These are phyloP conservation scores for Sungouiozyma intestinalis DNA, from an alignment of 805 yeast genomes.

Conservation along the genomic window DNA sequence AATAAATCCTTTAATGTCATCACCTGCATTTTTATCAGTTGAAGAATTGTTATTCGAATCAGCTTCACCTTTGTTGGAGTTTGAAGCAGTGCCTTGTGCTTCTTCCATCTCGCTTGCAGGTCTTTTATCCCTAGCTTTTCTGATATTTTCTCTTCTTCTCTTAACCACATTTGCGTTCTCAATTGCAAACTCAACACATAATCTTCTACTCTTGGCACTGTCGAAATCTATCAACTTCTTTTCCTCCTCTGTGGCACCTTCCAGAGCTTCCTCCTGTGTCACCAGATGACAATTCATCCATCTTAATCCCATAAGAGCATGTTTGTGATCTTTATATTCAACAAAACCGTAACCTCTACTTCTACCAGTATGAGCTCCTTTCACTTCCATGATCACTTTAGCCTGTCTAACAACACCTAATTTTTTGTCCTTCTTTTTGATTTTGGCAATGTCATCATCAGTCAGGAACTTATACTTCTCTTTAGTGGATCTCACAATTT, in stretches of 20 bases:
- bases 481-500: conserved; percentile 65
- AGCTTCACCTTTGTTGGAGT: conserved; percentile 20
- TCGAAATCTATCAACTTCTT: conserved; percentile 44
- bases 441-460: conserved; percentile 29
- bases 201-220: conserved; percentile 51
- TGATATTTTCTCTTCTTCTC: conserved; percentile 68
- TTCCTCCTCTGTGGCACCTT: conserved; percentile 64
- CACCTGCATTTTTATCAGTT: conserved; percentile 35
- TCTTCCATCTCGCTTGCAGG: conserved; percentile 18
- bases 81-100: conserved; percentile 12
- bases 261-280: conserved; percentile 53
- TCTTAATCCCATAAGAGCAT: conserved; percentile 91
- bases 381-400: conserved; percentile 84
- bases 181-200: conserved; percentile 90
- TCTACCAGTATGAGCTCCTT: conserved; percentile 77
- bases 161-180: conserved; percentile 91
- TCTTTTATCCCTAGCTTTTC: conserved; percentile 31
- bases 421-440: conserved; percentile 53
- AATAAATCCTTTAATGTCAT: conserved; percentile 51
- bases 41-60: conserved; percentile 8
- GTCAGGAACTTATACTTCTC: conserved; percentile 40
- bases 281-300: conserved; percentile 95
- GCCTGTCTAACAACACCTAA: conserved; percentile 90
- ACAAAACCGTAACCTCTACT: conserved; percentile 95
- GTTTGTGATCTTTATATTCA: conserved; percentile 83